These are phyloP conservation scores for Salix dunnii DNA, from an alignment of 345 rosid species.

Conservation along the genomic window DNA sequence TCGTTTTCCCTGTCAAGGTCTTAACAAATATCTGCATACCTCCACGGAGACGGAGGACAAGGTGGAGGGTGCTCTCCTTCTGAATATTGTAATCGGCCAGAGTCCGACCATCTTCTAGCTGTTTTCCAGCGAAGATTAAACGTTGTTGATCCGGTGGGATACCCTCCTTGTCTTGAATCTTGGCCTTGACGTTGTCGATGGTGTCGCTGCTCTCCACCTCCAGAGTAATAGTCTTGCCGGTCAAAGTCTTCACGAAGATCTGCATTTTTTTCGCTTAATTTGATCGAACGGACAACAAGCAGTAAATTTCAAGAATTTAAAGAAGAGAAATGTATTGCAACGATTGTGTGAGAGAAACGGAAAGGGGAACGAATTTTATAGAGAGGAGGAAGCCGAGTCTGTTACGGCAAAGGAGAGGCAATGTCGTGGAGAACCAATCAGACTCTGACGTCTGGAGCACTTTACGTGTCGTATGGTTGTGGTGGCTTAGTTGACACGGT, in stretches of 20 bases:
- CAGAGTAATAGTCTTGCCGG: constrained; percentile 25
- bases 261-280: neutral
- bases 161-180: constrained; percentile 26
- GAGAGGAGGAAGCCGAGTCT: neutral
- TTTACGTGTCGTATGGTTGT: constrained; percentile 1
- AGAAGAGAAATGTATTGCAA: neutral
- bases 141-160: constrained; percentile 29
- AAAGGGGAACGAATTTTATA: constrained; percentile 3
- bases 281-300: neutral
- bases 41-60: constrained; percentile 25
- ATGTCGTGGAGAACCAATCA: neutral
- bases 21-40: constrained; percentile 30
- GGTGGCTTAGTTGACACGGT: neutral
- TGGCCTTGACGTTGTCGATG: constrained; percentile 27
- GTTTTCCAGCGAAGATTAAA: constrained; percentile 24
- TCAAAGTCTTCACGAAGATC: constrained; percentile 25
- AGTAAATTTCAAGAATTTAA: neutral
- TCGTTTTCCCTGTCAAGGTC: constrained; percentile 25
- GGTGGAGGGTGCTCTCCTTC: constrained; percentile 25
- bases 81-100: constrained; percentile 26
- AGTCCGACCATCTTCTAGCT: constrained; percentile 24
- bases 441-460: neutral
- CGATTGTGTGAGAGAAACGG: neutral
- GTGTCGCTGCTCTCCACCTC: constrained; percentile 31
- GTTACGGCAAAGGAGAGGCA: neutral